Conservation (phyloP, 345 rosid genomes). For the Linum trigynum region DNA sequence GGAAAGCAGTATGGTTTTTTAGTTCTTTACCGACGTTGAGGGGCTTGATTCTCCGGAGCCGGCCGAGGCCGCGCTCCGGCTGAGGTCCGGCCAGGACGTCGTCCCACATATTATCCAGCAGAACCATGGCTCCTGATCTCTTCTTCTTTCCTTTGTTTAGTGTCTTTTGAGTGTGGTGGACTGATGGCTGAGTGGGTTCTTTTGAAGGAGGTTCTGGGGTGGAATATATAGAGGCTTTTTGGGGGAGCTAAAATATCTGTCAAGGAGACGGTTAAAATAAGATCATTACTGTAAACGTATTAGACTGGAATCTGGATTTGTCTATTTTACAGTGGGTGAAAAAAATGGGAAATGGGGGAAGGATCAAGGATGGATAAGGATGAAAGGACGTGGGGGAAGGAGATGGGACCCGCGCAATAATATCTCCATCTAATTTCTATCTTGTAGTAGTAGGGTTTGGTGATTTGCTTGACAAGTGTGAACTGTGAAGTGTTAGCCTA, state of each 20-base stretch:
- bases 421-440: background rate
- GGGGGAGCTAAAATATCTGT: too few species aligned
- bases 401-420: background rate
- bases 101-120: constrained; percentile 76
- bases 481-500: background rate
- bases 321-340: too few species aligned
- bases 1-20: too few species aligned
- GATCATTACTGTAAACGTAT: too few species aligned
- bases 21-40: constrained; percentile 29
- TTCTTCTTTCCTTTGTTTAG: background rate
- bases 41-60: constrained; percentile 55
- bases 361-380: background rate
- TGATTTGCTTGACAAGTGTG: background rate
- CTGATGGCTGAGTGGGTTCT: too few species aligned
- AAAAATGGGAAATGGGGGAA: too few species aligned
- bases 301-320: too few species aligned
- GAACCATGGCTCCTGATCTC: constrained; percentile 19
- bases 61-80: constrained; percentile 80
- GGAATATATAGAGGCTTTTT: too few species aligned
- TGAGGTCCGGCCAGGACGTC: constrained; percentile 82
- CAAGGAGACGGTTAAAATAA: too few species aligned
- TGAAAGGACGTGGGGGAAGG: background rate
- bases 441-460: too few species aligned
- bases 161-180: background rate
- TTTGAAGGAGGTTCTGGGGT: too few species aligned